These are phyloP conservation scores for Holtermanniella nyarrowii DNA, from an alignment of 768 basidiomycete species.

Conservation along the genomic window DNA sequence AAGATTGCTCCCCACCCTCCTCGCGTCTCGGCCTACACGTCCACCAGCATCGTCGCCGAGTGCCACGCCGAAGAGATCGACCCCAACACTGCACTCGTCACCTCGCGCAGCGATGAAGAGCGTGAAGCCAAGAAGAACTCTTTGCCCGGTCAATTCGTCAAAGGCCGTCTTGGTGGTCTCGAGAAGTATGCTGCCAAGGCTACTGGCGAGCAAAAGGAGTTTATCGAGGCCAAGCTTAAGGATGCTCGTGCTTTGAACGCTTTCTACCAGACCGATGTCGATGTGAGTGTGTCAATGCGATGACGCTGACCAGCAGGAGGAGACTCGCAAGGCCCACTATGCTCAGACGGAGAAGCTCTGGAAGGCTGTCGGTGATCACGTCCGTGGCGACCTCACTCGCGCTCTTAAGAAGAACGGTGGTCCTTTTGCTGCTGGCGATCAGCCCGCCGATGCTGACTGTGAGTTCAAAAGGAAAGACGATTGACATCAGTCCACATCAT, in stretches of 20 bases:
- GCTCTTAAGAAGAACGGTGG: constrained; percentile 31
- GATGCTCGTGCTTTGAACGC: constrained; percentile 23
- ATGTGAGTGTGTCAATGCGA: constrained; percentile 15
- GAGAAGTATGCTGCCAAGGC: constrained; percentile 29
- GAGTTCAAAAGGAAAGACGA: constrained; percentile 8
- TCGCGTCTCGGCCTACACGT: constrained; percentile 19
- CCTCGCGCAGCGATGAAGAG: constrained; percentile 23
- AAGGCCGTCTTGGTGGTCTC: constrained; percentile 15
- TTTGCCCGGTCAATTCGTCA: constrained; percentile 19
- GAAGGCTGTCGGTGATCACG: constrained; percentile 26
- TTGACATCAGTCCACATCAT: constrained; percentile 26
- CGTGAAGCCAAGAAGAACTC: constrained; percentile 20
- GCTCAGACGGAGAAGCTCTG: constrained; percentile 19
- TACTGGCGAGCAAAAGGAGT: constrained; percentile 25
- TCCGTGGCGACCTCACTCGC: constrained; percentile 28
- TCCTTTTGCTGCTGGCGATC: constrained; percentile 21
- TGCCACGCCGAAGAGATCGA: constrained; percentile 30
- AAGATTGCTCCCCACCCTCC: constrained; percentile 30
- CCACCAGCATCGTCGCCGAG: constrained; percentile 31
- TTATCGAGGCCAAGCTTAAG: constrained; percentile 23
- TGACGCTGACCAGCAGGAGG: constrained; percentile 12
- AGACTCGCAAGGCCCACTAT: constrained; percentile 18
- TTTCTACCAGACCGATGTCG: constrained; percentile 24
- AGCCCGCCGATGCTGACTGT: constrained; percentile 31
- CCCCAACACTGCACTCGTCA: constrained; percentile 26